Base-by-base conservation (phyloP, 805 yeast species). In the Dipodascus albidus region DNA sequence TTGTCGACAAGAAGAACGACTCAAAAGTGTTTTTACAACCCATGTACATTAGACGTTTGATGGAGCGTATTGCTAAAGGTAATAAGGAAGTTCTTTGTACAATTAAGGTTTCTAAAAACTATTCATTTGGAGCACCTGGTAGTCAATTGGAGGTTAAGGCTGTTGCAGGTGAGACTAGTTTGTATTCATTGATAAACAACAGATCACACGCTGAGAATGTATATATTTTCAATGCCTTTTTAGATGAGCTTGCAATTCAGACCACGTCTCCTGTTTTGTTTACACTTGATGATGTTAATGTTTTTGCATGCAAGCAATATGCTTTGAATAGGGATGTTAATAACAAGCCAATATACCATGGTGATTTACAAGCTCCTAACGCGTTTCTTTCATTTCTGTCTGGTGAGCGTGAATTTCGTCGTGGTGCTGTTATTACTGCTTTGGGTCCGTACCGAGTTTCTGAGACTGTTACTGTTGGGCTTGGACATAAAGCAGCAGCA, bases 201-300 rank as follows among this genome's bases (percentile, higher is more conserved):
- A 53, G 57, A 41, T 50, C 49, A 14, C 53, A 61, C 23, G 35
- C 53, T 42, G 63, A 52, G 48, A 56, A 54, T 2, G 59, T 59
- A 4, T 63, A 63, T 24, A 77, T 81, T 20, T 79, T 85, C 59
- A 71, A 74, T 53, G 74, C 76, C 51, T 68, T 85, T 20, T 60
- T 85, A 2, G 64, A 71, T 1, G 88, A 85, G 68, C 69, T 87
- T 51, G 64, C 75, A 15, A 62, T 61, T 38, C 87, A 85, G 57
- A 55, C 67, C 1, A 54, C 63, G 15, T 65, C 71, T 41, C 90
- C 91, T 3, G 83, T 84, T 8, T 71, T 78, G 51, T 72, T 87
- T 47, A 75, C 95, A 2, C 74, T 88, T 47, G 97, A 89, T 66
- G 82, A 85, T 63, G 75, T 87, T 63, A 81, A 87, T 55, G 79